Conservation (phyloP, 495 filamentous ascomycete species). For the Ascobolus immersus region DNA sequence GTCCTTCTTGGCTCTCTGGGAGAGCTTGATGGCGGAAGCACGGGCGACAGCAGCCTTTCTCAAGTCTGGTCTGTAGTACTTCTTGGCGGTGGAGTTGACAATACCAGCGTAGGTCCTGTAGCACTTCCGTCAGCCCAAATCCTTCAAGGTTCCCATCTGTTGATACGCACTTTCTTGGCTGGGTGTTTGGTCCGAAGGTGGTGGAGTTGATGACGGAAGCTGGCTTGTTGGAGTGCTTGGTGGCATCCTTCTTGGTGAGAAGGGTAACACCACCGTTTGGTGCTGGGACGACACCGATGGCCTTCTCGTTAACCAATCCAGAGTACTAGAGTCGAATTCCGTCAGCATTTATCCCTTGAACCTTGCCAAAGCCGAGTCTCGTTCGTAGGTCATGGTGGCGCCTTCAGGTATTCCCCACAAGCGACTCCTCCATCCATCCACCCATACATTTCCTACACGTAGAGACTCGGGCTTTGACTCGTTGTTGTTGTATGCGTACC, state of each 20-base stretch:
- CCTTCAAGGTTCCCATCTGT: background rate
- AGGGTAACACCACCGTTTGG: constrained; percentile 48
- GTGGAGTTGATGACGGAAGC: constrained; percentile 34
- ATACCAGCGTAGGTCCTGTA: constrained; percentile 67
- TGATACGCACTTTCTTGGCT: constrained; percentile 51
- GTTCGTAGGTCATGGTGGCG: too few species aligned
- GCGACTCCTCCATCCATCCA: too few species aligned
- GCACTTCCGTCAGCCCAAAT: constrained; percentile 4
- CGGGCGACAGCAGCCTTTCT: constrained; percentile 67
- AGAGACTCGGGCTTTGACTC: too few species aligned
- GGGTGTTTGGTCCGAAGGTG: constrained; percentile 40
- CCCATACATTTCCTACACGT: too few species aligned
- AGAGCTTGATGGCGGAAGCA: constrained; percentile 58
- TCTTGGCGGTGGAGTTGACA: constrained; percentile 53
- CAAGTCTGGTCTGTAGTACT: constrained; percentile 61
- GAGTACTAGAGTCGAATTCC: constrained; percentile 33
- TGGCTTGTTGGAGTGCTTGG: constrained; percentile 35
- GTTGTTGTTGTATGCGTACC: constrained; percentile 26
- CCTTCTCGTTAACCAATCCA: constrained; percentile 81
- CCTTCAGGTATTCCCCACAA: too few species aligned
- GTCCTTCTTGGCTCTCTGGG: constrained; percentile 56
- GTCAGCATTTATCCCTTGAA: constrained; percentile 15
- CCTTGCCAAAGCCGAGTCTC: too few species aligned
- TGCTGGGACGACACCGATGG: constrained; percentile 42
- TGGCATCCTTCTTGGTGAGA: constrained; percentile 57